Percentiles rank a stretch among this genome's conserved stretches.
These are phyloP conservation scores for Metarhizium sp. DNA, from an alignment of 2,329 filamentous ascomycete genomes.

Conservation along the genomic window DNA sequence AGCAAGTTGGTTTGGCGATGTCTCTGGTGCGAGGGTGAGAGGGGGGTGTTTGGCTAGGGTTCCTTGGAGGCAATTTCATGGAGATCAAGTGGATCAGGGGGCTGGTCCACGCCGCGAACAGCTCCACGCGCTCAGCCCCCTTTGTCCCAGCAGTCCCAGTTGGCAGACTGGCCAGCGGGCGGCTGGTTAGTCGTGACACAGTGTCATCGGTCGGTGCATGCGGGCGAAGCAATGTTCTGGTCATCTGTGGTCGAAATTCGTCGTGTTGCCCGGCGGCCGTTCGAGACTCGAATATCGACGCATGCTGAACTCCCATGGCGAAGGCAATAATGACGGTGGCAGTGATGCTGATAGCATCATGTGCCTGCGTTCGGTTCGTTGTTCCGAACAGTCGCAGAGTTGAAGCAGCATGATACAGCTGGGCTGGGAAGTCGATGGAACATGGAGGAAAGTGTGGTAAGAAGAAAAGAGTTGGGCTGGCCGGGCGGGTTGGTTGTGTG, in stretches of 20 bases:
- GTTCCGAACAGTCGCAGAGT: not conserved
- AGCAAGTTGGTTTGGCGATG: not conserved
- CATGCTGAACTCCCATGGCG: not conserved
- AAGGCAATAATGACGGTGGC: not conserved
- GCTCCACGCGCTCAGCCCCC: conserved; percentile 12
- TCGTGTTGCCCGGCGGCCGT: not conserved
- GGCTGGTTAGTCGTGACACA: not conserved
- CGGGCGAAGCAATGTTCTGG: not conserved
- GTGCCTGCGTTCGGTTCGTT: not conserved
- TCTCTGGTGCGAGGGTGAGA: conserved; percentile 11
- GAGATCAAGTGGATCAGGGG: conserved; percentile 10
- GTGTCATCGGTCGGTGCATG: not conserved
- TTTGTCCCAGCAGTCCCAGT: conserved; percentile 1
- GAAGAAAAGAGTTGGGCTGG: not conserved
- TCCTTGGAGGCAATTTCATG: conserved; percentile 15
- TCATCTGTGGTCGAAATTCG: not conserved
- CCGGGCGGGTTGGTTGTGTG: not conserved
- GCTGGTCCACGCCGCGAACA: conserved; percentile 2
- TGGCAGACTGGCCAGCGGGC: not conserved
- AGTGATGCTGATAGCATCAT: not conserved
- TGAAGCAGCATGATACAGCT: not conserved
- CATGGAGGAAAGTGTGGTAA: not conserved
- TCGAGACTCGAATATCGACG: not conserved
- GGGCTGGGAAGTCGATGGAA: not conserved
- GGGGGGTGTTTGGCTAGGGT: conserved; percentile 10